Base-by-base conservation (phyloP, 208 protist species). In the Phytomonas francai region DNA sequence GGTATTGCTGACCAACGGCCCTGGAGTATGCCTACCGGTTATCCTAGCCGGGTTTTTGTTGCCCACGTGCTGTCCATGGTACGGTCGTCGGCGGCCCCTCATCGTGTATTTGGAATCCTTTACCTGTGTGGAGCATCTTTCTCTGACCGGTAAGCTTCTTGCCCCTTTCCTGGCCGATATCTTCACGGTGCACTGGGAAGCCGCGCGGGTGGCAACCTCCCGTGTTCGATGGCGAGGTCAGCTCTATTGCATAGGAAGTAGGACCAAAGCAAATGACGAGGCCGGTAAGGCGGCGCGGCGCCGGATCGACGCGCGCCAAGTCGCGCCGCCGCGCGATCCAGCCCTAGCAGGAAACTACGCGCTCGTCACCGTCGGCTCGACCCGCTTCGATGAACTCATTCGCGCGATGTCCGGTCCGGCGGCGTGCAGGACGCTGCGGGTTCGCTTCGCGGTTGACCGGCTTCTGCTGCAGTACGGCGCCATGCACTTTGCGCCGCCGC, bases 11-110 rank as follows among this genome's bases (percentile, higher is more conserved):
- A 78, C 76, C 8, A 97, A 97, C 68, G 94, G 94, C 0, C 94
- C 94, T 59, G 94, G 92, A 29, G 89, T 95, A 56, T 97, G 94
- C 72, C 72, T 97, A 33, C 94, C 94, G 16, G 81, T 97, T 12
- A 83, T 92, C 22, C 63, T 73, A 11, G 88, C 89, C 2, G 68
- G 75, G 8, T 16, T 88, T 29, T 70, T 89, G 25, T 28, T 96
- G 8, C 63, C 83, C 1, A 45, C 76, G 27, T 70, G 88, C 51
- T 65, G 51, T n/a, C 81, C 79, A 30, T 86, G 77, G 68, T 72
- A 80, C 67, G 30, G 67, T 60, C 60, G 45, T 22, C 68, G 74
- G 25, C 83, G 88, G 7, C 83, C 88, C 16, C 71, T 70, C 30
- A 73, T 94, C 16, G 79, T 84, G n/a, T 97, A 95, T 74, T 79